Percentiles rank a stretch among this genome's conserved stretches.
phyloP scores from a whole-genome alignment of 208 protist genomes.

The Trypanosoma mega region DNA sequence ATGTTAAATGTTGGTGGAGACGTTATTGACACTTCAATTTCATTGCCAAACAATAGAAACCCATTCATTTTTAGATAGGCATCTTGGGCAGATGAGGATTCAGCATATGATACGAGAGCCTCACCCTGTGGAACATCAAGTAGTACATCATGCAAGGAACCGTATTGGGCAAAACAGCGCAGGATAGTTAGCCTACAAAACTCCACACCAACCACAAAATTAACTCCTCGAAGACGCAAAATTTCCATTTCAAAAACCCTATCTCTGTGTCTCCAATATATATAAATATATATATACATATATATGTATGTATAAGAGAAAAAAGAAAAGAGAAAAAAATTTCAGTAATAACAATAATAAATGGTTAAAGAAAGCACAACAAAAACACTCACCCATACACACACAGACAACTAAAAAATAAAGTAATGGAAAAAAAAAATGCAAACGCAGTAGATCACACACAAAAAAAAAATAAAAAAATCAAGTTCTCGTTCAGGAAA shows the following conservation, averaged over 20 bases:
- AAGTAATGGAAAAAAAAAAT: no score
- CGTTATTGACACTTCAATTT: conserved; percentile 44
- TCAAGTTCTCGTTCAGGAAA: background rate
- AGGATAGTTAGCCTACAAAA: conserved; percentile 55
- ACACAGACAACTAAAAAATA: no score
- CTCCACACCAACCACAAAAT: conserved; percentile 54
- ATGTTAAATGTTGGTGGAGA: conserved; percentile 43
- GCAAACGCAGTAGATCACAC: no score
- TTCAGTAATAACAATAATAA: conserved; percentile 23
- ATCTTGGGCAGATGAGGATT: conserved; percentile 61
- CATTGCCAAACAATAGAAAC: conserved; percentile 53
- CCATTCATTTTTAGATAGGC: conserved; percentile 66
- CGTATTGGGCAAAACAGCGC: conserved; percentile 38
- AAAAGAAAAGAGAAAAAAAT: conserved; percentile 7
- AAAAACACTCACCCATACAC: no score
- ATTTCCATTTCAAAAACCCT: conserved; percentile 46
- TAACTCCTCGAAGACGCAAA: conserved; percentile 43
- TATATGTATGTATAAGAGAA: background rate
- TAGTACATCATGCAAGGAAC: conserved; percentile 58
- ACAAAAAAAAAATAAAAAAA: conserved; percentile 3
- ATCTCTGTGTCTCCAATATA: no score
- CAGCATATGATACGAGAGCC: conserved; percentile 51
- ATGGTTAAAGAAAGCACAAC: no score
- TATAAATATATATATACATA: background rate
- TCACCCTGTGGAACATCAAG: conserved; percentile 42